These are phyloP conservation scores for Mycena pura DNA, from an alignment of 768 basidiomycete genomes.

Conservation along the genomic window DNA sequence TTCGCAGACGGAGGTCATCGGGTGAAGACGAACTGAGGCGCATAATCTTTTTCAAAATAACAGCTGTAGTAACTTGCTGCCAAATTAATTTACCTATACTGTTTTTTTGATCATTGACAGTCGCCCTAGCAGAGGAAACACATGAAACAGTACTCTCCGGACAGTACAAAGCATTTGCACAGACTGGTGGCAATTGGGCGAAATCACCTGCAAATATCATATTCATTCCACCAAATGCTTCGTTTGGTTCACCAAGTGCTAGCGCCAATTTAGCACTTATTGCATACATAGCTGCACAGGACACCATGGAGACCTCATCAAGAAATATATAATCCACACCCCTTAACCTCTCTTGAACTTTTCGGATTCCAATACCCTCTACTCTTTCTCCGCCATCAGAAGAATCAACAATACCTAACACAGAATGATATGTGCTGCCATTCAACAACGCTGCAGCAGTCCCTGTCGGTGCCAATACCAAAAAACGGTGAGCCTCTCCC, in stretches of 20 bases:
- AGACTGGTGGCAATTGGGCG: constrained; percentile 34
- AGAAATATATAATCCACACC: constrained; percentile 37
- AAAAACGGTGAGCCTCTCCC: constrained; percentile 22
- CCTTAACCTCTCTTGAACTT: background rate
- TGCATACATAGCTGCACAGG: constrained; percentile 13
- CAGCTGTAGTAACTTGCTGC: constrained; percentile 31
- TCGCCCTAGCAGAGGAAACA: background rate
- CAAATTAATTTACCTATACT: constrained; percentile 31
- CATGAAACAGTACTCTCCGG: constrained; percentile 17
- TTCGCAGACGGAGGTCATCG: no score
- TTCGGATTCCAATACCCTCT: background rate
- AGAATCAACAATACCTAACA: constrained; percentile 6
- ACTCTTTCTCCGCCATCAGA: background rate
- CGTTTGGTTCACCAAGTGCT: background rate
- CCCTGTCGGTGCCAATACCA: constrained; percentile 33
- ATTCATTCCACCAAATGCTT: constrained; percentile 34
- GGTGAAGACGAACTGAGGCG: constrained; percentile 33
- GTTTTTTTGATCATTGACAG: constrained; percentile 11
- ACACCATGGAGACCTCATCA: constrained; percentile 42
- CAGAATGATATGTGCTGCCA: constrained; percentile 32
- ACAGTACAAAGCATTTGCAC: constrained; percentile 1
- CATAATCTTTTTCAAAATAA: constrained; percentile 36
- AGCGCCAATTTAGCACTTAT: constrained; percentile 17
- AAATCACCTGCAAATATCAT: constrained; percentile 34
- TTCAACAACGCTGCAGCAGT: constrained; percentile 29